Base-by-base conservation (phyloP, 306 rosid genomes). In the Acacia confusa region DNA sequence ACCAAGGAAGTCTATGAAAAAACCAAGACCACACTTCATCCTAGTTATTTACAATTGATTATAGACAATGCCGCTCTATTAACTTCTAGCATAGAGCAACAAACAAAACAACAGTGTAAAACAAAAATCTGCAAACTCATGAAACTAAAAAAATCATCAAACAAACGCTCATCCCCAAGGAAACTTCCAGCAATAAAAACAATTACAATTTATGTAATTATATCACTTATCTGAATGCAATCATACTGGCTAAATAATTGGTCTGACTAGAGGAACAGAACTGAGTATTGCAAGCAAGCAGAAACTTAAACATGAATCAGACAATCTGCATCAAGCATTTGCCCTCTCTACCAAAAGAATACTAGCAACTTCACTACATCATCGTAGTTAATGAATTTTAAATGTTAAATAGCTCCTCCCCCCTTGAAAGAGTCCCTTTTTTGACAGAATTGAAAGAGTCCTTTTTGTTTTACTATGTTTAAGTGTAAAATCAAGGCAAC, bases 11-110 rank as follows among this genome's bases (percentile, higher is more conserved):
- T 65, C 58, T 67, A 47, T 65, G 28, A 43, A 80, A 41, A 75
- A 74, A 66, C 20, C 65, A 57, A 73, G 65, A 45, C 61, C 84
- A 75, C 41, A 34, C 52, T 38, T 71, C 77, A 57, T 57, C 78
- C 53, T 72, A 78, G 64, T 81, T 78, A 61, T 74, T 52, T 27
- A 75, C 76, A 74, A 69, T 74, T 53, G 57, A 72, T 78, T 32
- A 69, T 30, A 22, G 74, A 41, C 36, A 24, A 41, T 70, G 32
- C 36, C 57, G 25, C 57, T 70, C 15, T 22, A 6, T 43, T 2
- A 17, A 43, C 75, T 70, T 22, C n/a, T 70, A 70, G 24, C 7
- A 70, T 41, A 24, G 57, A 13, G 36, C 57, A 13, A 16, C 55
- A 44, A n/a, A 43, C 55, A 70, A 43, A 27, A 43, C 11, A 22